A percentile compares a stretch with the other conserved stretches of the same genome.
Evolutionary conservation across 306 rosid genomes (phyloP).

Genomic region (Nissolia schottii): DNA sequence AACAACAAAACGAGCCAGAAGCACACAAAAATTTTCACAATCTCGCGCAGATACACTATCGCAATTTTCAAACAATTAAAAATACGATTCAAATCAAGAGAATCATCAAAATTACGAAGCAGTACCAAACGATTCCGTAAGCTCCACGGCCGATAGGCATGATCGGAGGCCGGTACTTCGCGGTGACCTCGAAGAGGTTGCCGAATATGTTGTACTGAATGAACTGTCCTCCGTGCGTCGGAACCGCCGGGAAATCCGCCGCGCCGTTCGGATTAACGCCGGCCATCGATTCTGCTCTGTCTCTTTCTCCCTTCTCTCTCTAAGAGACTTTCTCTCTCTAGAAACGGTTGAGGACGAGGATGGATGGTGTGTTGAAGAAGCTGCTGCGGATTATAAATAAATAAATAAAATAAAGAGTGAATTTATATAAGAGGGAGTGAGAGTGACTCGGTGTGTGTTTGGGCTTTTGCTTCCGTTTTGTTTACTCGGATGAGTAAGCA

Average conservation of each 20-base stretch:
- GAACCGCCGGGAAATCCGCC: conserved; percentile 64
- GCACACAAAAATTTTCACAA: not conserved
- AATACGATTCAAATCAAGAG: not conserved
- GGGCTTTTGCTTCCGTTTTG: conserved; percentile 11
- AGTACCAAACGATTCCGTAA: conserved; percentile 92
- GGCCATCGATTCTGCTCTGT: conserved; percentile 40
- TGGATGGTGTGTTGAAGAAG: conserved; percentile 20
- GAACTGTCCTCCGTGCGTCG: conserved; percentile 74
- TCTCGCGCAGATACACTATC: not conserved
- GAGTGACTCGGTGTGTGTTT: conserved; percentile 8
- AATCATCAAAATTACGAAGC: not conserved
- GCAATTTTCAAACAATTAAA: not conserved
- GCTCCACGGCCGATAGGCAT: conserved; percentile 98
- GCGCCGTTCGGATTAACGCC: conserved; percentile 41
- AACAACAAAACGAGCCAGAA: not conserved
- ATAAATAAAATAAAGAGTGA: not conserved
- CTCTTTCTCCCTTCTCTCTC: conserved; percentile 17
- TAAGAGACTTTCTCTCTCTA: conserved; percentile 19
- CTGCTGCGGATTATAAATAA: conserved; percentile 6
- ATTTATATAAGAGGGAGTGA: not conserved
- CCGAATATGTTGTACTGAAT: conserved; percentile 85
- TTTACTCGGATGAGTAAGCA: conserved; percentile 5
- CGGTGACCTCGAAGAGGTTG: conserved; percentile 77
- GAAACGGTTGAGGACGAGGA: not conserved
- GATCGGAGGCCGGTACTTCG: conserved; percentile 89